Percentiles rank a stretch among this genome's conserved stretches.
phyloP scores from a whole-genome alignment of 202 grass and related monocot genomes.

The Panicum hallii region DNA sequence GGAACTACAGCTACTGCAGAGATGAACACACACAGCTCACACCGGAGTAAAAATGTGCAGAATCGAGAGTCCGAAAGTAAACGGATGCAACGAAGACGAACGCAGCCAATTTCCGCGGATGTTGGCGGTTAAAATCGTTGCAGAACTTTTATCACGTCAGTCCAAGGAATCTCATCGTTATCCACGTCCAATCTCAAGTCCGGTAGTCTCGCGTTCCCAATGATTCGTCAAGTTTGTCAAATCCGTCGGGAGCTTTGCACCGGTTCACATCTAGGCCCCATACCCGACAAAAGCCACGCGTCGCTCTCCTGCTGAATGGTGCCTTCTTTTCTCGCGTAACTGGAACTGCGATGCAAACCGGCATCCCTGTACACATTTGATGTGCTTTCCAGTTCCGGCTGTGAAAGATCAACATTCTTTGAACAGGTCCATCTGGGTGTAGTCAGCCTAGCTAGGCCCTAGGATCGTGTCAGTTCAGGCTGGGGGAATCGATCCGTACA shows the following conservation, averaged over 20 bases:
- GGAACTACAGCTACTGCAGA: too few species aligned
- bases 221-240: slow-evolving; percentile 26
- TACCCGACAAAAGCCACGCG: slow-evolving; percentile 36
- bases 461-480: not conserved
- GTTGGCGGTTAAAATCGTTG: slow-evolving; percentile 24
- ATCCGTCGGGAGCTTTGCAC: slow-evolving; percentile 1
- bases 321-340: not conserved
- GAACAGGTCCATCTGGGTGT: not conserved
- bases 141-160: not conserved
- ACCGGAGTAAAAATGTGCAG: too few species aligned
- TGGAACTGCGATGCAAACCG: slow-evolving; percentile 23
- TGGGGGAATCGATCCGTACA: not conserved
- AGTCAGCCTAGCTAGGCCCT: not conserved
- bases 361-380: slow-evolving; percentile 51
- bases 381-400: not conserved
- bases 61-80: not conserved
- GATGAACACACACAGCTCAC: not conserved
- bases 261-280: slow-evolving; percentile 31
- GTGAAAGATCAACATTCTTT: slow-evolving; percentile 17
- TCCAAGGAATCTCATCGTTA: slow-evolving; percentile 25
- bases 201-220: slow-evolving; percentile 12
- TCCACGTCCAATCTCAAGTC: not conserved
- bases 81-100: not conserved
- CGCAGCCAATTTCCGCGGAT: not conserved
- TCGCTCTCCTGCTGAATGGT: slow-evolving; percentile 28